These are phyloP conservation scores for Megacollybia marginata DNA, from an alignment of 768 basidiomycete genomes.

Conservation along the genomic window DNA sequence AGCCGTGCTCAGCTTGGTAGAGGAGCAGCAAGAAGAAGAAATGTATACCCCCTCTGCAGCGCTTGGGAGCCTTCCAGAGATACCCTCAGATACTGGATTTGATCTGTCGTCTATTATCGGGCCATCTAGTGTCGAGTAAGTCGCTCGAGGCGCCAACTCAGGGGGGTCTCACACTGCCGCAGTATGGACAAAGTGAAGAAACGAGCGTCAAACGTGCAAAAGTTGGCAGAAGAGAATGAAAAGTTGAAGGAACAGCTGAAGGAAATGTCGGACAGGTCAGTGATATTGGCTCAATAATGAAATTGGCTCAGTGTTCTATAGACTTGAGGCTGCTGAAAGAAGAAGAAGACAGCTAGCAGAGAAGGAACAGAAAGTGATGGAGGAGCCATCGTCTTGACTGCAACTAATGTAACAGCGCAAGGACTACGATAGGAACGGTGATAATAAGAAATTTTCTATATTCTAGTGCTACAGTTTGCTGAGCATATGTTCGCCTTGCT, in stretches of 20 bases:
- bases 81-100: constrained; percentile 38
- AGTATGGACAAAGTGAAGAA: constrained; percentile 53
- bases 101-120: constrained; percentile 28
- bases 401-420: background rate
- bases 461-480: too few species aligned
- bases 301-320: constrained; percentile 2
- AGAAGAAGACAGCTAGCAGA: constrained; percentile 40
- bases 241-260: constrained; percentile 69
- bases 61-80: constrained; percentile 36
- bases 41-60: background rate
- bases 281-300: too few species aligned
- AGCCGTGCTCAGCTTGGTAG: background rate
- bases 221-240: constrained; percentile 73
- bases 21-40: background rate
- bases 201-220: constrained; percentile 71
- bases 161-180: constrained; percentile 1
- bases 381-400: constrained; percentile 19
- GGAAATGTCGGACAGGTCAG: constrained; percentile 50
- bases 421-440: too few species aligned
- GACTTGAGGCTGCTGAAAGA: constrained; percentile 69
- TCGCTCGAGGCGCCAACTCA: background rate
- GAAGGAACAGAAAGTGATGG: constrained; percentile 25
- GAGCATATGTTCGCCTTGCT: too few species aligned
- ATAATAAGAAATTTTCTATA: too few species aligned
- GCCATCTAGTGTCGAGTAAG: constrained; percentile 1